Evolutionary conservation across 2,329 filamentous ascomycete species (phyloP).

Genomic region (Fonsecaea multimorphosa): DNA sequence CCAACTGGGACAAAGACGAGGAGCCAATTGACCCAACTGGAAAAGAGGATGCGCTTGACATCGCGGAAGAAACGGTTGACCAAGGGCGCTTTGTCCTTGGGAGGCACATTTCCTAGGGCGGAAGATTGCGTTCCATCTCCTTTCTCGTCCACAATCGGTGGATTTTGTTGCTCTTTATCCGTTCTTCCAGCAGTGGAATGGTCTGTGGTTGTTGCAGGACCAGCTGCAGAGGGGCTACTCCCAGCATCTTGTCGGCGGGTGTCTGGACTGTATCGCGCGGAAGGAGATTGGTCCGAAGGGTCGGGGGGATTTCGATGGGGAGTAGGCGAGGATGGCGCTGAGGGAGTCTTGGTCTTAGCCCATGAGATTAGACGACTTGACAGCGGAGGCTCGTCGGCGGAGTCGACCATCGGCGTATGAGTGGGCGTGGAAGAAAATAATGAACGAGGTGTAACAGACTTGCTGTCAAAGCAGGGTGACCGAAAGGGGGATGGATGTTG

Average conservation of each 20-base stretch:
- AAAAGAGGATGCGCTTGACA: slow-evolving; percentile 66
- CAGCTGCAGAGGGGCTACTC: slow-evolving; percentile 34
- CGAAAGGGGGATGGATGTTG: slow-evolving; percentile 14
- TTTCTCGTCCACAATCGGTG: slow-evolving; percentile 54
- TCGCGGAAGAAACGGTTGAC: slow-evolving; percentile 58
- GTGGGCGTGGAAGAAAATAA: slow-evolving; percentile 29
- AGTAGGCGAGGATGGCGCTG: slow-evolving; percentile 35
- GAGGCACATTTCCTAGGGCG: slow-evolving; percentile 51
- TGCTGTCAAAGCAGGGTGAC: slow-evolving; percentile 36
- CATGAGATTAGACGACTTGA: slow-evolving; percentile 59
- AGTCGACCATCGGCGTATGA: slow-evolving; percentile 59
- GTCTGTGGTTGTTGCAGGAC: slow-evolving; percentile 28
- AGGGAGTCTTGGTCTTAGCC: slow-evolving; percentile 52
- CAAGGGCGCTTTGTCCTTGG: slow-evolving; percentile 50
- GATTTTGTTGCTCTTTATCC: slow-evolving; percentile 41
- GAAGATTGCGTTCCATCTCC: slow-evolving; percentile 59
- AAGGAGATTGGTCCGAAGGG: slow-evolving; percentile 30
- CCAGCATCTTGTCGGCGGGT: slow-evolving; percentile 40
- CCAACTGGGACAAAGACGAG: slow-evolving; percentile 52
- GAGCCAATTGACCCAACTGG: slow-evolving; percentile 57
- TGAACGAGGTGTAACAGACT: slow-evolving; percentile 33
- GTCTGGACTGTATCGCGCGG: slow-evolving; percentile 34
- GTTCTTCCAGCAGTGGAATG: slow-evolving; percentile 21
- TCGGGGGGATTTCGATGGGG: slow-evolving; percentile 30
- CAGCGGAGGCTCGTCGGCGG: slow-evolving; percentile 58